phyloP scores from a whole-genome alignment of 2,329 filamentous ascomycete species.

The Botrytis tulipae region DNA sequence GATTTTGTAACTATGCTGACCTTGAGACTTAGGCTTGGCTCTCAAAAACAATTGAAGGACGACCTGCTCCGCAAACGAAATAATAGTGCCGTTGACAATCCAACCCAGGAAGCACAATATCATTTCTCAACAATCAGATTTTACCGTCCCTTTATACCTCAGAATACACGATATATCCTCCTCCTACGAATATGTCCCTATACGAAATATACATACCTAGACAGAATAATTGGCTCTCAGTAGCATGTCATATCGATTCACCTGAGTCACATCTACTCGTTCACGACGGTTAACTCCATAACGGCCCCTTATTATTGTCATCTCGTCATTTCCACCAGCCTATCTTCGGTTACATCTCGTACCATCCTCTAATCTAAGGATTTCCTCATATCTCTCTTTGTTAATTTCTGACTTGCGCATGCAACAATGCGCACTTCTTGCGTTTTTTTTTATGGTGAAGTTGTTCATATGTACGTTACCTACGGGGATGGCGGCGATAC shows the following conservation, averaged over 20 bases:
- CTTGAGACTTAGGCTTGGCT: conserved; percentile 59
- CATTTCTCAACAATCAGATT: neutral
- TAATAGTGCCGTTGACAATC: neutral
- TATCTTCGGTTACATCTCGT: conserved; percentile 7
- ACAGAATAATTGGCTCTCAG: neutral
- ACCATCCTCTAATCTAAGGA: conserved; percentile 8
- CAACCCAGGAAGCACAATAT: neutral
- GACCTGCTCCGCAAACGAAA: conserved; percentile 40
- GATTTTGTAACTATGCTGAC: conserved; percentile 7
- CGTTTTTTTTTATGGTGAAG: neutral
- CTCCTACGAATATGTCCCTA: conserved; percentile 10
- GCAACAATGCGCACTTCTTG: neutral
- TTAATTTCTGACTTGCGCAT: conserved; percentile 15
- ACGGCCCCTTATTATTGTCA: conserved; percentile 3
- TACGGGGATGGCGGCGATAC: conserved; percentile 33
- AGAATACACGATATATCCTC: neutral
- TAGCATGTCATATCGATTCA: neutral
- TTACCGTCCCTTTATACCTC: conserved; percentile 1
- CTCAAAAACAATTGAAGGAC: conserved; percentile 75
- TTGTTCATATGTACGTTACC: conserved; percentile 18
- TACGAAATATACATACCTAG: conserved; percentile 1
- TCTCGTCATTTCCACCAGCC: neutral
- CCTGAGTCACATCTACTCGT: neutral
- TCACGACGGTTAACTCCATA: neutral
- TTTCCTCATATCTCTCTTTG: conserved; percentile 1